Evolutionary conservation across 371 early-diverging fungal genomes (phyloP).

Genomic region (Smittium culicis): DNA sequence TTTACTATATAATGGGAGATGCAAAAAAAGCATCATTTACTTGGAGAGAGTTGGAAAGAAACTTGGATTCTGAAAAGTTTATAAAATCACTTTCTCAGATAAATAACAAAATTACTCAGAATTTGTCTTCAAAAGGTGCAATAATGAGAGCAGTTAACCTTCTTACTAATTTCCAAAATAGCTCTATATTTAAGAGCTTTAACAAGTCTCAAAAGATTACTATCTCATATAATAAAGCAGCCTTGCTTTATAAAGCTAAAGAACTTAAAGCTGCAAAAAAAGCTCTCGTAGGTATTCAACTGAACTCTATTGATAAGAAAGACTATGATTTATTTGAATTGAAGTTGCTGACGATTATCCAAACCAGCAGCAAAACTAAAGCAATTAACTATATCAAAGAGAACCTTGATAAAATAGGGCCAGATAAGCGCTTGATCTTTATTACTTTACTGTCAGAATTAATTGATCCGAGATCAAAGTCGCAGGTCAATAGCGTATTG

Average conservation of each 20-base stretch:
- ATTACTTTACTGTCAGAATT: neutral
- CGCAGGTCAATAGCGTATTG: neutral
- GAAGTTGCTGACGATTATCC: neutral
- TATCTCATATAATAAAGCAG: neutral
- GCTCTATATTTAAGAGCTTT: neutral
- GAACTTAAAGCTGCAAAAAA: neutral
- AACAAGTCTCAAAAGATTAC: neutral
- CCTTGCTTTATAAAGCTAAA: neutral
- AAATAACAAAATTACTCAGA: neutral
- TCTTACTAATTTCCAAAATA: neutral
- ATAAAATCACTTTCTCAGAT: neutral
- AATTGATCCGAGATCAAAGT: neutral
- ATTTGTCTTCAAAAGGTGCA: neutral
- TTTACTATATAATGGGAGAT: conserved; percentile 4
- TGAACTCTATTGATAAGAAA: neutral
- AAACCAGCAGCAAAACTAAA: neutral
- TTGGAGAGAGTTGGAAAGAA: conserved; percentile 1
- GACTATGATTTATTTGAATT: neutral
- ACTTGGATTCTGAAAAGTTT: neutral
- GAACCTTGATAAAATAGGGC: neutral
- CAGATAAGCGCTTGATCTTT: neutral
- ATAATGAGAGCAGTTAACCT: neutral
- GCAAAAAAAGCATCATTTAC: neutral
- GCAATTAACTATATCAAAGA: neutral
- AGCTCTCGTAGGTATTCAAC: neutral